A percentile compares a stretch with the other conserved stretches of the same genome.
These are phyloP conservation scores for Exophiala alcalophila DNA, from an alignment of 2,329 filamentous ascomycete genomes.

Conservation along the genomic window DNA sequence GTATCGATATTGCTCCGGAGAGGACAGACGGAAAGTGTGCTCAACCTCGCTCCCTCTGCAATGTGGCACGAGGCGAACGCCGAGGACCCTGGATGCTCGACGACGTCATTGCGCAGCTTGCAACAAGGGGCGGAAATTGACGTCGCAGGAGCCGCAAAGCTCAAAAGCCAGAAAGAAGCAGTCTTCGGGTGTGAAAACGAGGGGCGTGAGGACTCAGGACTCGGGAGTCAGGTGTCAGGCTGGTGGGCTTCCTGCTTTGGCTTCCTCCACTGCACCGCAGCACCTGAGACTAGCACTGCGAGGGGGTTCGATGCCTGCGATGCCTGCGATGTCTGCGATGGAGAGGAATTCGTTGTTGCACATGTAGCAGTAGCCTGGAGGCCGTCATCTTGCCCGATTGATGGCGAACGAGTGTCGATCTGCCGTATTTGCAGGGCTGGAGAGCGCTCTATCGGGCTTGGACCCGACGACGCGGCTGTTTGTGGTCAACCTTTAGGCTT, in stretches of 20 bases:
- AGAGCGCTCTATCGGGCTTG: slow-evolving; percentile 9
- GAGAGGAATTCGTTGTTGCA: slow-evolving; percentile 8
- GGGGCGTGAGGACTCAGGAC: slow-evolving; percentile 2
- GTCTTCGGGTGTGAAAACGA: slow-evolving; percentile 7
- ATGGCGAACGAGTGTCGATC: slow-evolving; percentile 17
- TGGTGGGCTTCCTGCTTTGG: not conserved
- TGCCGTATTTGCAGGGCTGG: slow-evolving; percentile 13
- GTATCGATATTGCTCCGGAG: too few species aligned
- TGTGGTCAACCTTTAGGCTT: too few species aligned
- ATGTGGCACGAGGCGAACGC: too few species aligned
- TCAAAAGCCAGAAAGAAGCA: not conserved
- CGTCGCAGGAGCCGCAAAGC: slow-evolving; percentile 5
- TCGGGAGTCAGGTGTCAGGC: not conserved
- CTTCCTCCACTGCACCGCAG: slow-evolving; percentile 4
- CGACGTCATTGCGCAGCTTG: slow-evolving; percentile 24
- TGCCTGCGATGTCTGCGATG: too few species aligned
- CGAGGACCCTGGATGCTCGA: slow-evolving; percentile 11
- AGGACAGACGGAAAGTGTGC: too few species aligned
- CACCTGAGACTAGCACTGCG: too few species aligned
- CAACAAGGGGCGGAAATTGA: slow-evolving; percentile 14
- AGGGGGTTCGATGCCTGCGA: too few species aligned
- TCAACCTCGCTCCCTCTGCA: slow-evolving; percentile 1
- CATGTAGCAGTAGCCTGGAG: too few species aligned
- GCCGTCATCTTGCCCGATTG: slow-evolving; percentile 22
- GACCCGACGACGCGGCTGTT: slow-evolving; percentile 15